A percentile compares a stretch with the other conserved stretches of the same genome.
Conservation (phyloP, 108 stramenopile genomes). For the Nannochloropsis gaditana region DNA sequence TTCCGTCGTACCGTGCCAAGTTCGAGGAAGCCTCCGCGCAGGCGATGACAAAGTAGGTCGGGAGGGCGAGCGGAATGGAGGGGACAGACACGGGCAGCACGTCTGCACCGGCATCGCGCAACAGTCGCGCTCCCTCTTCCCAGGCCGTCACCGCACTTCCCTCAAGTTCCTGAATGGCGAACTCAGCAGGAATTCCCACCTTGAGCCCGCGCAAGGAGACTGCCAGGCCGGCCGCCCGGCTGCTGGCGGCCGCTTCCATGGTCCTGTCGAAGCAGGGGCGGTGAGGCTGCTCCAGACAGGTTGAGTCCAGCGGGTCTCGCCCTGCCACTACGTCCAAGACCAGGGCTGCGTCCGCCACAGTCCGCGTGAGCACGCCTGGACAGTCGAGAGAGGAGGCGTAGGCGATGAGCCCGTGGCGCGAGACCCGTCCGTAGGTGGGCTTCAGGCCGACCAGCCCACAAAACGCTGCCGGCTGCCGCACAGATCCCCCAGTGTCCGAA, state of each 20-base stretch:
- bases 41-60: constrained; percentile 21
- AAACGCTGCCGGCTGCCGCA: constrained; percentile 83
- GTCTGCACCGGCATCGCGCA: not conserved
- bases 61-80: constrained; percentile 25
- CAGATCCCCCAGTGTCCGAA: constrained; percentile 85
- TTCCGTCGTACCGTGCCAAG: constrained; percentile 24
- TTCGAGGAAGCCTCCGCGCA: constrained; percentile 26
- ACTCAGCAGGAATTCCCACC: constrained; percentile 75
- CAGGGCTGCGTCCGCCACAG: constrained; percentile 41
- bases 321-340: constrained; percentile 35
- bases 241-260: constrained; percentile 18
- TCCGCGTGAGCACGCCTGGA: constrained; percentile 67
- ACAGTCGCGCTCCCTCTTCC: not conserved
- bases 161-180: constrained; percentile 66
- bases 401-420: constrained; percentile 78
- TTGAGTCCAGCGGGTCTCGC: constrained; percentile 30
- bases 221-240: not conserved
- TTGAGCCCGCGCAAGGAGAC: constrained; percentile 56
- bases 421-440: constrained; percentile 76
- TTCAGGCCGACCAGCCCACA: constrained; percentile 84
- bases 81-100: constrained; percentile 30
- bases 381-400: constrained; percentile 87
- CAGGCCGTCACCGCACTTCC: constrained; percentile 18
- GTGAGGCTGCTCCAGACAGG: constrained; percentile 18
- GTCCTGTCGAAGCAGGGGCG: constrained; percentile 55